These are phyloP conservation scores for Escallonia herrerae DNA, from an alignment of 129 eudicot genomes.

Conservation along the genomic window DNA sequence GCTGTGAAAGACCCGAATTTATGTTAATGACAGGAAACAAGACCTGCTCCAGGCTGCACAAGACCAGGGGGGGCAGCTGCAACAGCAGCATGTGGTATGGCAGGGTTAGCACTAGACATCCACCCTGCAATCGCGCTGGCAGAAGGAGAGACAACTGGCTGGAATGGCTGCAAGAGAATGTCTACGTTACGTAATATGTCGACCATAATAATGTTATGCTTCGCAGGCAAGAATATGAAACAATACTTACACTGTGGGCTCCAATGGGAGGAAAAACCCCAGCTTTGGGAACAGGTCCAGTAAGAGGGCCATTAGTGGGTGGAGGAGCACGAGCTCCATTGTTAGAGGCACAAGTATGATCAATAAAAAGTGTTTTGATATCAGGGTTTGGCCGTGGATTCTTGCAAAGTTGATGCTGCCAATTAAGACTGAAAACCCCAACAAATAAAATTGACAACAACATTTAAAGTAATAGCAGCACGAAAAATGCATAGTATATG, in stretches of 20 bases:
- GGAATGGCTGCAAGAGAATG: constrained; percentile 54
- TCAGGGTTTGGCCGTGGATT: constrained; percentile 90
- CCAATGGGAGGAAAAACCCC: constrained; percentile 81
- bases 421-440: constrained; percentile 56
- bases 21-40: not conserved
- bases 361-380: constrained; percentile 73
- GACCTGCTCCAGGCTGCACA: constrained; percentile 62
- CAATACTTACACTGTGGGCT: constrained; percentile 70
- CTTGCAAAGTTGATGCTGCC: constrained; percentile 97
- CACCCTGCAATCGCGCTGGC: constrained; percentile 78
- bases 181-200: constrained; percentile 1
- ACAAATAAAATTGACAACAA: not conserved
- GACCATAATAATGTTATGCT: not conserved
- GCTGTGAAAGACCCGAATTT: too few species aligned
- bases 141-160: constrained; percentile 79
- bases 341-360: constrained; percentile 67
- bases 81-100: constrained; percentile 72
- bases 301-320: constrained; percentile 49
- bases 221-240: not conserved
- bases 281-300: constrained; percentile 67
- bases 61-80: constrained; percentile 75
- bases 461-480: constrained; percentile 2
- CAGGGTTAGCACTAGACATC: constrained; percentile 74
- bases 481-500: not conserved
- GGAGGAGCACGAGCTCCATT: constrained; percentile 73